Evolutionary conservation across 1,139 yeast species (phyloP), one percentile per base, ranked within the genome.

Genomic region (Candida sp.): DNA sequence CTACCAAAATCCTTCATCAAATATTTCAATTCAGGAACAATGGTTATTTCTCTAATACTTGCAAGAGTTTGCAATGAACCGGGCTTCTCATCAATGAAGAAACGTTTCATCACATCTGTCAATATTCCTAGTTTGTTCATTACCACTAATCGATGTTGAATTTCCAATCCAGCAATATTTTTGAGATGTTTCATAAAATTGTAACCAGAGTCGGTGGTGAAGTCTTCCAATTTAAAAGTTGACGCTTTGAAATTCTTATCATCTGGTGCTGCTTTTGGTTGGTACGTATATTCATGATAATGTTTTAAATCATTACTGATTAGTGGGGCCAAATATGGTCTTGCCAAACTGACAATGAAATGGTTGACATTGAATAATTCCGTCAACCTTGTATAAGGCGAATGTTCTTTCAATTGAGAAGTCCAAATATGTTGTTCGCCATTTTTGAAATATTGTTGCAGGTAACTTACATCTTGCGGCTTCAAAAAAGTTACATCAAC

Each of bases 291-390:
- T 1, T 66, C 52, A 45, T 66, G 70, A 46, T 64, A 60, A 57
- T 87, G 95, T 54, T 84, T 84, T 56, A 89, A 75, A 56, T 90
- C 97, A 50, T 88, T 86, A 33, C 87, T 82, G 40, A 93, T 77
- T 42, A 91, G 70, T 0, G 98, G 97, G 0, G 97, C 97, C 52
- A 91, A 70, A 57, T 93, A 91, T 0, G 98, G 97, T 47, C 97
- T 77, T 9, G 98, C 96, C 52, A 91, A 73, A 30, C 97, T 87
- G 0, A 90, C 89, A 22, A 93, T 75, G 57, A 89, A 91, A 61
- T 90, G 95, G 63, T 93, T 93, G 21, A 93, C 98, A 57, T 93
- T 93, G 68, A 91, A 93, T 46, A 91, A 73, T 60, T 93, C 98
- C 0, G 97, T 87, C 40, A 93, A 75, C 46, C 96, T 71, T 0